Conservation (phyloP, 352 stramenopile genomes). For the Phytophthora tubulina region DNA sequence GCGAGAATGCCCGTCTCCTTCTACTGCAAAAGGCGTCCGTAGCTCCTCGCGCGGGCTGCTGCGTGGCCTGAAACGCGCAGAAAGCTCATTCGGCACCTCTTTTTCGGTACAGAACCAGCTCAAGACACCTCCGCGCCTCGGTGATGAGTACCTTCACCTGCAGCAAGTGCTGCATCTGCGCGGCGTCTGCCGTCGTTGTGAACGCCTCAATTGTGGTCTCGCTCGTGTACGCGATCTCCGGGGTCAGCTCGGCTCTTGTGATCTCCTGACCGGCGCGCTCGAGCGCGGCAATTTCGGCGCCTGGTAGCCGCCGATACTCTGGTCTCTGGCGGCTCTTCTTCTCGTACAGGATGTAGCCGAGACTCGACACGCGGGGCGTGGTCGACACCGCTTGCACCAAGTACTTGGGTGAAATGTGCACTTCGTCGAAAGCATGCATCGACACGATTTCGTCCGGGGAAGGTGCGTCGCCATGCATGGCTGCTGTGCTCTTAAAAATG, state of each 20-base stretch:
- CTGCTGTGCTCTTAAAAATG: slow-evolving; percentile 58
- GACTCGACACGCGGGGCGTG: slow-evolving; percentile 71
- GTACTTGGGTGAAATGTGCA: slow-evolving; percentile 70
- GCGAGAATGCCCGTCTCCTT: too few species aligned
- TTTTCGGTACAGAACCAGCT: slow-evolving; percentile 18
- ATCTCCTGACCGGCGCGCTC: slow-evolving; percentile 57
- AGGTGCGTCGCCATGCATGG: slow-evolving; percentile 66
- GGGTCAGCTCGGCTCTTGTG: slow-evolving; percentile 42
- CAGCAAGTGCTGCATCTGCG: slow-evolving; percentile 58
- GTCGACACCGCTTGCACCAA: slow-evolving; percentile 74
- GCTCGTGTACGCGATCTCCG: slow-evolving; percentile 85
- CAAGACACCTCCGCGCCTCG: slow-evolving; percentile 53
- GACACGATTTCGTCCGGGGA: slow-evolving; percentile 65
- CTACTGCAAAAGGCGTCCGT: too few species aligned
- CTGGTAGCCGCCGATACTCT: slow-evolving; percentile 53
- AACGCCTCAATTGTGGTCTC: slow-evolving; percentile 82
- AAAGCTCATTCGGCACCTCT: slow-evolving; percentile 12
- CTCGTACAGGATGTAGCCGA: slow-evolving; percentile 83
- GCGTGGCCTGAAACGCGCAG: slow-evolving; percentile 62
- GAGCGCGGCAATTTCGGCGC: slow-evolving; percentile 60
- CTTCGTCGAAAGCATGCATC: slow-evolving; percentile 56
- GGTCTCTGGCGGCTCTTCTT: slow-evolving; percentile 58
- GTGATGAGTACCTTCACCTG: slow-evolving; percentile 79
- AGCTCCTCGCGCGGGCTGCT: background rate
- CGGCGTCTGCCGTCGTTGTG: slow-evolving; percentile 15